Base-by-base conservation (phyloP, 2,329 filamentous ascomycete genomes). In the Ascochyta viciae-villosae region DNA sequence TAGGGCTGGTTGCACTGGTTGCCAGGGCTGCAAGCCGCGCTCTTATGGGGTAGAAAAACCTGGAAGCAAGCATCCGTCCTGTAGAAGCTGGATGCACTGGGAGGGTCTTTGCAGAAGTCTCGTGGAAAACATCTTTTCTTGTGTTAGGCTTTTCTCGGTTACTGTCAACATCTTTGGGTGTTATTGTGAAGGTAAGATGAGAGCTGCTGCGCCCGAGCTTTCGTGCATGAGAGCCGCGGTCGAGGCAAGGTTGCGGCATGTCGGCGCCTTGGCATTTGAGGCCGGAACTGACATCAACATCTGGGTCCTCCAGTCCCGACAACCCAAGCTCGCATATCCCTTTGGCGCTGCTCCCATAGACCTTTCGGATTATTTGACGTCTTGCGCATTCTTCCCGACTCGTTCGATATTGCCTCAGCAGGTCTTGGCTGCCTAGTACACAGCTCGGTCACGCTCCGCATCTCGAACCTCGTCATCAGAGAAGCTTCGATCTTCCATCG, bases 241-340 rank as follows among this genome's bases (percentile, higher is more conserved):
- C 35, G 42, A 42, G 12, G 31, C 42, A 42, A n/a, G 40, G 15
- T 42, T 29, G 9, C 26, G n/a, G 34, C 34, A 33, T 13, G 2
- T 31, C 47, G 47, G 53, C 19, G 53, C 35, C 46, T 41, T 42
- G 53, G 5, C 34, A 35, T 13, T 23, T 2, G 53, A 56, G 53
- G 53, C 53, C 51, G 53, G 42, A 49, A 22, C 38, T 51, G 53
- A 56, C 53, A 51, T 56, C 53, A 56, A 56, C 53, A 56, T 46
- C 42, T 26, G 22, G 33, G 27, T 35, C 41, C 23, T 46, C 48
- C 27, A 35, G 23, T 42, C 29, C 16, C 16, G 40, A 34, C 52
- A 24, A 23, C 15, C 7, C 37, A 49, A 50, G 53, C 42, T 56
- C 42, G 33, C 43, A 41, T 44, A 42, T 35, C 47, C 37, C 46